Evolutionary conservation across 179 eudicot genomes (phyloP).

Genomic region (Pouteria campechiana): DNA sequence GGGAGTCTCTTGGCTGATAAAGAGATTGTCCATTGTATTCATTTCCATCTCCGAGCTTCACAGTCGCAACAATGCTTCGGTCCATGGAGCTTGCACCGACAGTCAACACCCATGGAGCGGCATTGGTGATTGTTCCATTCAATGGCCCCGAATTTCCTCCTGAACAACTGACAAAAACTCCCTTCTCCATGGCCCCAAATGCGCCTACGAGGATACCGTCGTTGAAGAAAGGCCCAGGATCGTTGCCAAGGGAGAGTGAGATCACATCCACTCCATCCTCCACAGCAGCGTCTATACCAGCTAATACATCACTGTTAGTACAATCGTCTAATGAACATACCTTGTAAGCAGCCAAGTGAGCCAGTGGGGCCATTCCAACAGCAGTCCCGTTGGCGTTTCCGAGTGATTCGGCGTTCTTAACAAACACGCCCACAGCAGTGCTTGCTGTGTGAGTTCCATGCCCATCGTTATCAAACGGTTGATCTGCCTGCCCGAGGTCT

Average conservation of each 20-base stretch:
- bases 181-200: conserved; percentile 16
- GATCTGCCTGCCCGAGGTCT: too few species aligned
- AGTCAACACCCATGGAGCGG: conserved; percentile 31
- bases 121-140: conserved; percentile 7
- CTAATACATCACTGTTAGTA: conserved; percentile 11
- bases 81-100: conserved; percentile 25
- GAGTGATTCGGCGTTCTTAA: conserved; percentile 13
- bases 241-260: conserved; percentile 16
- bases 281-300: conserved; percentile 21
- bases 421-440: conserved; percentile 24
- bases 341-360: conserved; percentile 20
- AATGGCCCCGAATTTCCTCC: conserved; percentile 25
- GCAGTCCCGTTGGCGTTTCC: conserved; percentile 25
- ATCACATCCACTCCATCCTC: conserved; percentile 26
- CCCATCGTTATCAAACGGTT: conserved; percentile 18
- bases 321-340: conserved; percentile 8
- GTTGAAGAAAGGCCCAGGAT: neutral
- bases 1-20: conserved; percentile 19
- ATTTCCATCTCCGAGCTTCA: conserved; percentile 11
- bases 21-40: conserved; percentile 15
- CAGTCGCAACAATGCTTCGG: conserved; percentile 11
- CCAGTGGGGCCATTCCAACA: conserved; percentile 20
- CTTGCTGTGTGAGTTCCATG: conserved; percentile 26
- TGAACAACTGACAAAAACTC: conserved; percentile 19
- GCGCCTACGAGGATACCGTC: conserved; percentile 13